phyloP scores from a whole-genome alignment of 257 asterid genomes.

The Jacaranda mimosifolia region DNA sequence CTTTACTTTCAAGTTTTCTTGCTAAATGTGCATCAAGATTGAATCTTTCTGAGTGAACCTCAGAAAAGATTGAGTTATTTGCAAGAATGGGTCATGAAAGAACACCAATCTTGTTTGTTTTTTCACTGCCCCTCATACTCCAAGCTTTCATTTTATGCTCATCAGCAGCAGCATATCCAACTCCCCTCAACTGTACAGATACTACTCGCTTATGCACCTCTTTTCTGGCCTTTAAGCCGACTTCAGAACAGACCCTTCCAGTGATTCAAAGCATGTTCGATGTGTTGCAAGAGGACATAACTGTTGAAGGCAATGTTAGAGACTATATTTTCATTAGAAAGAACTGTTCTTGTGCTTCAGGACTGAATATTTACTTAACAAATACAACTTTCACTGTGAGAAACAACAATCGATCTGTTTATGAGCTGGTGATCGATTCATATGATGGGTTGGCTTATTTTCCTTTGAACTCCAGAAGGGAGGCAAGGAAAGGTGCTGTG shows the following conservation, averaged over 20 bases:
- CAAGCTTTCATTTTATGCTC: conserved; percentile 38
- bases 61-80: conserved; percentile 27
- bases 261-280: conserved; percentile 95
- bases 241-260: conserved; percentile 57
- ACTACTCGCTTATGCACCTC: conserved; percentile 80
- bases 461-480: conserved; percentile 73
- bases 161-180: conserved; percentile 44
- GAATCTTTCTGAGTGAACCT: not conserved
- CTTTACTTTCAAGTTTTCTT: conserved; percentile 27
- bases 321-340: conserved; percentile 77
- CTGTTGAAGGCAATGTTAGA: conserved; percentile 80
- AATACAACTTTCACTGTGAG: conserved; percentile 85
- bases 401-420: conserved; percentile 70
- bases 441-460: conserved; percentile 86
- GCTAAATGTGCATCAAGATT: conserved; percentile 29
- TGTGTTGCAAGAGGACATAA: conserved; percentile 74
- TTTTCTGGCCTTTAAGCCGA: conserved; percentile 85
- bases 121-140: conserved; percentile 21
- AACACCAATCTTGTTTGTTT: conserved; percentile 49
- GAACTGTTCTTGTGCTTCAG: conserved; percentile 92
- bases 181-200: conserved; percentile 86
- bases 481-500: conserved; percentile 82
- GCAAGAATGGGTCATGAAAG: conserved; percentile 50
- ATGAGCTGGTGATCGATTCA: conserved; percentile 70
- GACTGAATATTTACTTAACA: conserved; percentile 62